Evolutionary conservation across 805 yeast species (phyloP).

Genomic region (Clavispora vitiphila): DNA sequence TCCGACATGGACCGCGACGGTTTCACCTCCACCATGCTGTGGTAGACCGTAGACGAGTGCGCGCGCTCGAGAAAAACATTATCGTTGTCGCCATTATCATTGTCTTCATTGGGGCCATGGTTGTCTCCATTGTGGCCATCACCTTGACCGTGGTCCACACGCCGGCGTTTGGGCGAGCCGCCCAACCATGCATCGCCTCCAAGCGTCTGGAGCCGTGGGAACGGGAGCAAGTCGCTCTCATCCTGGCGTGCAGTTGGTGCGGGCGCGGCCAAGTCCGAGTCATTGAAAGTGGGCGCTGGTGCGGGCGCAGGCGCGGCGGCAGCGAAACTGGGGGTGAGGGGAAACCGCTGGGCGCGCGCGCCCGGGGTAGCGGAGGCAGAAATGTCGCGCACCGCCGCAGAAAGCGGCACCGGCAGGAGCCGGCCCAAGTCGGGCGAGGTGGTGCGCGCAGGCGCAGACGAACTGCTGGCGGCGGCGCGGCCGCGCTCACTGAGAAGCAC

Average conservation of each 20-base stretch:
- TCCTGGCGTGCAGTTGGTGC: conserved; percentile 2
- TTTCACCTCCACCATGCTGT: conserved; percentile 20
- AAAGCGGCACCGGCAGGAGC: conserved; percentile 14
- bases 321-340: conserved; percentile 8
- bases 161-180: conserved; percentile 1
- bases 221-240: conserved; percentile 12
- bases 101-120: no score
- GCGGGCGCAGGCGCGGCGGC: conserved; percentile 2
- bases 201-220: conserved; percentile 9
- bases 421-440: conserved; percentile 6
- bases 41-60: conserved; percentile 25
- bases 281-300: conserved; percentile 1
- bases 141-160: conserved; percentile 8
- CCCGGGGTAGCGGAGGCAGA: not conserved
- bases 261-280: conserved; percentile 7
- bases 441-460: conserved; percentile 9
- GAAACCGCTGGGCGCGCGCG: conserved; percentile 6
- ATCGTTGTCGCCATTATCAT: no score
- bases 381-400: conserved; percentile 2
- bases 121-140: no score
- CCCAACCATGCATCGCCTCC: not conserved
- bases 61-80: conserved; percentile 29
- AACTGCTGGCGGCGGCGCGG: conserved; percentile 8
- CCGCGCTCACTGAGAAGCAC: conserved; percentile 34
- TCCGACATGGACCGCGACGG: conserved; percentile 28